Evolutionary conservation across 176 grass and related monocot species (phyloP).

Genomic region (Cenchrus fungigraminus): DNA sequence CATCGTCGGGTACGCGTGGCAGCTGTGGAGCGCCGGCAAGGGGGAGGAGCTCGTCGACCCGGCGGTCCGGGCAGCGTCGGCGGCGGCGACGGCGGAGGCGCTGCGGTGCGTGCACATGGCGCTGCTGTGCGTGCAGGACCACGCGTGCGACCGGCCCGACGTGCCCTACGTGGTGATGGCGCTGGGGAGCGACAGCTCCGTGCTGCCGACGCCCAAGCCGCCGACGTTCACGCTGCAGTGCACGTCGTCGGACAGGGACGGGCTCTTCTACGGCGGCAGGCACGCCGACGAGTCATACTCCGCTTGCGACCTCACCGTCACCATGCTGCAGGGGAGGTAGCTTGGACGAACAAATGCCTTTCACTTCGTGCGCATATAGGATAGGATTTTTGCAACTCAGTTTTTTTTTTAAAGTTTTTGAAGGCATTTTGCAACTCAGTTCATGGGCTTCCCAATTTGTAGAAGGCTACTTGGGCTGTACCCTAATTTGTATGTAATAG

Average conservation of each 20-base stretch:
- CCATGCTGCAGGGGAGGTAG: conserved; percentile 54
- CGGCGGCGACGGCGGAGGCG: conserved; percentile 30
- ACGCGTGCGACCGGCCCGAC: conserved; percentile 71
- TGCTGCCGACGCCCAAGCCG: conserved; percentile 57
- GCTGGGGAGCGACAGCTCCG: conserved; percentile 48
- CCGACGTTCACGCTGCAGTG: conserved; percentile 66
- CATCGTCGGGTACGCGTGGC: conserved; percentile 73
- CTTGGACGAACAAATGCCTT: no score
- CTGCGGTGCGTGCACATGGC: conserved; percentile 62
- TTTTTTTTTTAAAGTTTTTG: no score
- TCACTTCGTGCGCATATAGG: no score
- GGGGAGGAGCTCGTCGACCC: conserved; percentile 67
- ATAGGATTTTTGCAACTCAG: no score
- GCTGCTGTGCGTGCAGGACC: conserved; percentile 87
- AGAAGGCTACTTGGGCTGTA: no score
- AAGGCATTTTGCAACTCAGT: no score
- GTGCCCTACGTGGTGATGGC: conserved; percentile 61
- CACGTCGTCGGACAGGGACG: conserved; percentile 23
- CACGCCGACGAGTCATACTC: conserved; percentile 34
- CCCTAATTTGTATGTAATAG: no score
- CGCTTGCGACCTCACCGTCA: conserved; percentile 49
- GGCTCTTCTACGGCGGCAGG: not conserved
- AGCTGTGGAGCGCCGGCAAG: conserved; percentile 64
- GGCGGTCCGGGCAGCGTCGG: conserved; percentile 29
- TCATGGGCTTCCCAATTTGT: no score